Evolutionary conservation across 306 rosid genomes (phyloP), one percentile per base, ranked within the genome.

Genomic region (Psophocarpus tetragonolobus): DNA sequence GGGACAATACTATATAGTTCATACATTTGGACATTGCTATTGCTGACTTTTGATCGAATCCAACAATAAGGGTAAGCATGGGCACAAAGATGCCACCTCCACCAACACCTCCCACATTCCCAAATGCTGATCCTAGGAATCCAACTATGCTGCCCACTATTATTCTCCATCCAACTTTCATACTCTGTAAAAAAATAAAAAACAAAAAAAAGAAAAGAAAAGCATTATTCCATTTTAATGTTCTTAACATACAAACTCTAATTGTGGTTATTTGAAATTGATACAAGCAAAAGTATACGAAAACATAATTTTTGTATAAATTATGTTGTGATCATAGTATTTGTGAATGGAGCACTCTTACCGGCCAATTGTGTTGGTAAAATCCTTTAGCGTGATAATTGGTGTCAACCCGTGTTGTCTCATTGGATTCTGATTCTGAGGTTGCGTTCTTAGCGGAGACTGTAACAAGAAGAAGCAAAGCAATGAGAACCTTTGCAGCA

Each of bases 21-120:
- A 81, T 88, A 90, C 97, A 92, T 90, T 92, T 92, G 2, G 97
- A 92, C 24, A 92, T 87, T 42, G 97, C 96, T 44, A 93, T 90
- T 3, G 97, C 77, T 9, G 97, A 89, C 78, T 87, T 92, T 15
- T 92, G 78, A 81, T 81, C 84, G 2, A 81, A 81, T 32, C 84
- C 84, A 41, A 81, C 33, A 67, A 81, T 44, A 0, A 81, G 79
- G 60, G 80, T 86, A 74, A 90, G 96, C 97, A 92, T 92, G 4
- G 97, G 97, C 64, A 92, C 97, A 73, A 90, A 92, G 71, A 92
- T 90, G 45, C 97, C 97, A 48, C 97, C 97, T 9, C 97, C 96
- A 30, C 97, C 97, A 45, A 92, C 96, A 33, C 97, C 97, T 50
- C 96, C 97, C 10, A 92, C 94, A 41, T 93, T 92, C 51, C 97